phyloP scores from a whole-genome alignment of 2,329 filamentous ascomycete genomes.

The Ramularia endophylla region DNA sequence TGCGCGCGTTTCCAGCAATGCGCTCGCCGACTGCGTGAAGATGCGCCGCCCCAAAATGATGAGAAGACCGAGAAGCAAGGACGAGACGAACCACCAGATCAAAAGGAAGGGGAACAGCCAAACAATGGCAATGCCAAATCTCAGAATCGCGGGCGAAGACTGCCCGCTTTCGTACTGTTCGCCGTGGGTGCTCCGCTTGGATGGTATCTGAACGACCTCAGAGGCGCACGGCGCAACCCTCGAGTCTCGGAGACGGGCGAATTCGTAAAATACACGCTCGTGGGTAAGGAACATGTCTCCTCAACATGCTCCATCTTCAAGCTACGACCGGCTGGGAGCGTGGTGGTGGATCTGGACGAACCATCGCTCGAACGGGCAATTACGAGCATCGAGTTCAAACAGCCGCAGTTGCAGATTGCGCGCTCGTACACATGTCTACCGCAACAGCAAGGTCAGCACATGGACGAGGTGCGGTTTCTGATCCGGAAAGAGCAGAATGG shows the following conservation, averaged over 20 bases:
- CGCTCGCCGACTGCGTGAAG: neutral
- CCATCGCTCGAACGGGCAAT: conserved; percentile 48
- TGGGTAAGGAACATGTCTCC: conserved; percentile 56
- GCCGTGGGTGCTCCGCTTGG: conserved; percentile 19
- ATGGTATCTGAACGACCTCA: conserved; percentile 14
- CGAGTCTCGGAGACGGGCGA: conserved; percentile 9
- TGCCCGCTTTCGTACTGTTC: conserved; percentile 19
- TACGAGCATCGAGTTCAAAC: conserved; percentile 90
- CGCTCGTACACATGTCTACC: conserved; percentile 88
- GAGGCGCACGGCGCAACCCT: conserved; percentile 1
- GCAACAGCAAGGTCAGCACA: conserved; percentile 32
- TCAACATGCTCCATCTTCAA: conserved; percentile 65
- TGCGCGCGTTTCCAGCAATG: neutral
- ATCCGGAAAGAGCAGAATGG: conserved; percentile 73
- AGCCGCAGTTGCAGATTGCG: conserved; percentile 88
- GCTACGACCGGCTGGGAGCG: conserved; percentile 40
- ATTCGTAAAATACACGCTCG: conserved; percentile 52
- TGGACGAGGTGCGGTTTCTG: conserved; percentile 58
- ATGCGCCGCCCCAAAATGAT: neutral
- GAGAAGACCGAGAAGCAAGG: neutral
- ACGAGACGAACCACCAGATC: neutral
- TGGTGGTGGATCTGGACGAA: conserved; percentile 15
- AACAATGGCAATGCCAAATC: neutral
- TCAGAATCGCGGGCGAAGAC: neutral
- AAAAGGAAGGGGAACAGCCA: neutral